Evolutionary conservation across 176 grass and related monocot species (phyloP).

Genomic region (Bonia amplexicaulis): DNA sequence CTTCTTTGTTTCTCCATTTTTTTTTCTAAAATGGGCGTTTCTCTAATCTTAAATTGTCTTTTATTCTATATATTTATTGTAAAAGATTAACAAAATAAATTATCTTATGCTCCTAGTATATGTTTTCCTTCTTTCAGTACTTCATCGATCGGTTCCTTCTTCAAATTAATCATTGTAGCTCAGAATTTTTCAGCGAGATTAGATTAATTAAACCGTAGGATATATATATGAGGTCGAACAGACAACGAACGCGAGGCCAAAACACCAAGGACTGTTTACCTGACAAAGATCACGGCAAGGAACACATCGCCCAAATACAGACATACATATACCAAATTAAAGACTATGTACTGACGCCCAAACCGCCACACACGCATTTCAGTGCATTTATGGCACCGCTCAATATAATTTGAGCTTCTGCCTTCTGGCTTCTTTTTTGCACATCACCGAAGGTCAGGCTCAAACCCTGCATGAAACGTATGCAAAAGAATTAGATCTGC

Average conservation of each 20-base stretch:
- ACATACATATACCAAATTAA: not conserved
- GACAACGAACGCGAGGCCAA: slow-evolving; percentile 42
- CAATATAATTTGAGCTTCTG: no score
- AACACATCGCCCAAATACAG: slow-evolving; percentile 6
- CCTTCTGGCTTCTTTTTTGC: no score
- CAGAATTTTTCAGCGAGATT: not conserved
- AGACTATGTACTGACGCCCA: not conserved
- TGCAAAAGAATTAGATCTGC: no score
- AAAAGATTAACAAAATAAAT: no score
- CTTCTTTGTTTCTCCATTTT: no score
- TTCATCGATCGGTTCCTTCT: not conserved
- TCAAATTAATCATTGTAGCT: not conserved
- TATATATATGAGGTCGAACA: slow-evolving; percentile 36
- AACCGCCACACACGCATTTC: not conserved
- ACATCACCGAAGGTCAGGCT: no score
- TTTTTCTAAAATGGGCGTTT: no score
- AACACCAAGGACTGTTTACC: slow-evolving; percentile 31
- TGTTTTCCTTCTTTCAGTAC: not conserved
- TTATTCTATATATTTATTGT: no score
- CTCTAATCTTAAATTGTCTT: no score
- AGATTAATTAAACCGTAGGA: not conserved
- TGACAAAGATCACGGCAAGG: slow-evolving; percentile 44
- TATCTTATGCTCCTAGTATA: no score
- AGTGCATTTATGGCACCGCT: no score
- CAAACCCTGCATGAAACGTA: no score